phyloP scores from a whole-genome alignment of 495 filamentous ascomycete genomes.

The Xylaria cubensis region DNA sequence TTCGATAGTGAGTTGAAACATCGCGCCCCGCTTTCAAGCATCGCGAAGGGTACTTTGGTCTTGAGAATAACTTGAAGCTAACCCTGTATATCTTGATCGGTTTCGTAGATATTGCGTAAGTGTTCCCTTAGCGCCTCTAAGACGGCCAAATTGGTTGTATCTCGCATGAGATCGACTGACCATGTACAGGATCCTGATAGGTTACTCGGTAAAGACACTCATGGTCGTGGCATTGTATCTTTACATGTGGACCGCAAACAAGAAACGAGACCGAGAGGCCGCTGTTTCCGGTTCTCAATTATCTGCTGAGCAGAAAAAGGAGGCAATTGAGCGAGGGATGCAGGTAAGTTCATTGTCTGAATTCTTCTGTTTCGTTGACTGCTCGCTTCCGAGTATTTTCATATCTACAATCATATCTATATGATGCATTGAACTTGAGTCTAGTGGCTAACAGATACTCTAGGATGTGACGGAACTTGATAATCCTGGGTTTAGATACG shows the following conservation, averaged over 20 bases:
- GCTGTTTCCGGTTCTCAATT: constrained; percentile 34
- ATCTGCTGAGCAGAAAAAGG: constrained; percentile 48
- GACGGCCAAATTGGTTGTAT: neutral
- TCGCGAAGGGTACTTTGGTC: neutral
- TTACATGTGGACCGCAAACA: constrained; percentile 63
- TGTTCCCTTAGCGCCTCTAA: constrained; percentile 9
- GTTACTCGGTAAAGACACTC: constrained; percentile 57
- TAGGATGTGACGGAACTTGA: constrained; percentile 62
- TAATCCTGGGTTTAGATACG: constrained; percentile 62
- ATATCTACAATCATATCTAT: neutral
- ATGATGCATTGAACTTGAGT: neutral
- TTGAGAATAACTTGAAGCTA: neutral
- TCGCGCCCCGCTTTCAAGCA: neutral
- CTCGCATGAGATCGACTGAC: neutral
- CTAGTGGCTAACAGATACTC: neutral
- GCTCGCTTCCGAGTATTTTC: neutral
- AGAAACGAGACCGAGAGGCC: constrained; percentile 56
- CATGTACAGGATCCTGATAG: constrained; percentile 52
- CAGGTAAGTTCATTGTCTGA: constrained; percentile 28
- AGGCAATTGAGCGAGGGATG: constrained; percentile 62
- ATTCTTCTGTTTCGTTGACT: no score
- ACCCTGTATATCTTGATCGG: neutral
- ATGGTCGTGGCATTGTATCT: constrained; percentile 55
- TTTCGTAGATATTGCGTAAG: constrained; percentile 51
- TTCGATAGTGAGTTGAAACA: constrained; percentile 15